Conservation (phyloP, 1,284 basidiomycete genomes). For the Cutaneotrichosporon mucoides region DNA sequence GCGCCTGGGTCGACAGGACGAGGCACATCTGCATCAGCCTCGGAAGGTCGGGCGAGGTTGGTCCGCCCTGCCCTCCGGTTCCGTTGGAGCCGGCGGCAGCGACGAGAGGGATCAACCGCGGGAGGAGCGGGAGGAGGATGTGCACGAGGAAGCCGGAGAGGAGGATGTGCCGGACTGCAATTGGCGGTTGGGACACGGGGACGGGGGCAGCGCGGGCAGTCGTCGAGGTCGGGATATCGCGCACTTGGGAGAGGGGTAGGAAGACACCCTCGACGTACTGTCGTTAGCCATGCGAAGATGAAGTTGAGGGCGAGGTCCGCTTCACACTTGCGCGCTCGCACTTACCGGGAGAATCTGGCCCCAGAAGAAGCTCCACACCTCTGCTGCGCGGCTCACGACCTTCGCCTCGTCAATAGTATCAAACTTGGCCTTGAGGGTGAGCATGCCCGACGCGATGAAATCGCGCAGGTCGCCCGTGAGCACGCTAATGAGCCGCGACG, state of each 20-base stretch:
- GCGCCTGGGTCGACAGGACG: constrained; percentile 47
- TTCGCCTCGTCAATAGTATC: constrained; percentile 58
- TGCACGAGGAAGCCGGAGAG: constrained; percentile 48
- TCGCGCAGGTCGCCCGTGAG: constrained; percentile 78
- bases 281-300: not conserved
- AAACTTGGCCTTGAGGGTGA: constrained; percentile 83
- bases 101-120: constrained; percentile 36
- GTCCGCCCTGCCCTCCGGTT: not conserved
- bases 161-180: constrained; percentile 45
- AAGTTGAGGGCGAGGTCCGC: too few species aligned
- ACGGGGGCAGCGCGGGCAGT: constrained; percentile 4
- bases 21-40: constrained; percentile 47
- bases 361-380: constrained; percentile 93
- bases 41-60: constrained; percentile 27
- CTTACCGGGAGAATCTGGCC: constrained; percentile 72
- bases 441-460: constrained; percentile 80
- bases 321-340: not conserved
- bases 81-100: constrained; percentile 7
- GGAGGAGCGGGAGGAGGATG: constrained; percentile 46
- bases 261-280: constrained; percentile 53
- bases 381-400: constrained; percentile 70
- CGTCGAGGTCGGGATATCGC: constrained; percentile 27
- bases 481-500: constrained; percentile 49
- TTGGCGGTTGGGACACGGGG: constrained; percentile 21
- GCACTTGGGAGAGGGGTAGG: constrained; percentile 48